Conservation (phyloP, 139 green algal species). For the Limnomonas spitsbergensis region DNA sequence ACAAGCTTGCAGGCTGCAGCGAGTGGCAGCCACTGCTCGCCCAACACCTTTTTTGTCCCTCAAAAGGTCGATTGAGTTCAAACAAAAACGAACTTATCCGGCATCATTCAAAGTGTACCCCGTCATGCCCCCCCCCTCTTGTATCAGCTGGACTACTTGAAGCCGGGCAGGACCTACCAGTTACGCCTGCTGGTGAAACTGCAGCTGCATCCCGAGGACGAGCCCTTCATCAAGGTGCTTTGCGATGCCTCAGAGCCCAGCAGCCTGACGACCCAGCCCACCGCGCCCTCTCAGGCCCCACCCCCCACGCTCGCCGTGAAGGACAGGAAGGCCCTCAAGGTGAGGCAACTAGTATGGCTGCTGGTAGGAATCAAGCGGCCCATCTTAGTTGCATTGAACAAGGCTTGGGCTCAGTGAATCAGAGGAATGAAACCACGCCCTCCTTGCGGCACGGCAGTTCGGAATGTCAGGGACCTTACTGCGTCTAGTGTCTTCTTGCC, state of each 20-base stretch:
- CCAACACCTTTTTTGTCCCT: too few species aligned
- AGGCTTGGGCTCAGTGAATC: background rate
- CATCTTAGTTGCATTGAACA: background rate
- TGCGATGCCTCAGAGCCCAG: background rate
- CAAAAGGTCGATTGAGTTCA: too few species aligned
- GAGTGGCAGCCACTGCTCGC: too few species aligned
- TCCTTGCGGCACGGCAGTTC: background rate
- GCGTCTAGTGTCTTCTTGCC: too few species aligned
- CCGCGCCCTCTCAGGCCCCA: background rate
- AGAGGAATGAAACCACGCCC: background rate
- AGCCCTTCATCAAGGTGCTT: background rate
- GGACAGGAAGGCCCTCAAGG: conserved; percentile 13
- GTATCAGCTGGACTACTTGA: background rate
- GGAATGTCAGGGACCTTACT: too few species aligned
- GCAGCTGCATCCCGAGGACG: background rate
- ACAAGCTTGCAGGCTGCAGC: too few species aligned
- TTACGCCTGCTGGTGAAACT: background rate
- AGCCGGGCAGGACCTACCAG: background rate
- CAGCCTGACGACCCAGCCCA: background rate
- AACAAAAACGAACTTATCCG: too few species aligned
- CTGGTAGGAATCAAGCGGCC: background rate
- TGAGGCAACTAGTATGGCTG: too few species aligned
- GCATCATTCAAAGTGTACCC: background rate
- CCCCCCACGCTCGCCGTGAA: background rate
- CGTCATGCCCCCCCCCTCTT: background rate